Evolutionary conservation across 345 rosid species (phyloP).

Genomic region (Camelina neglecta): DNA sequence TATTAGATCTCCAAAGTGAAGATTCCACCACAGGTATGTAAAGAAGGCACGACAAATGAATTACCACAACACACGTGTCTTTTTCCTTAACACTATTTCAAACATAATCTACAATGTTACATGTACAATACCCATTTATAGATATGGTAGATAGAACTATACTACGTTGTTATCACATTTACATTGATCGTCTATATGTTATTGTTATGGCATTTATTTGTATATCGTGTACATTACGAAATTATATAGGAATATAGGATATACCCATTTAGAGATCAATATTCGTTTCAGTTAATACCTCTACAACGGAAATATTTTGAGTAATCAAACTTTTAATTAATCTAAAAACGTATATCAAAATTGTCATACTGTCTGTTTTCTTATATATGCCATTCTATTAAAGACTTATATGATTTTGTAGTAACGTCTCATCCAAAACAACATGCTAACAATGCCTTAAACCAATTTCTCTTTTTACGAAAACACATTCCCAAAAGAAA

Average conservation of each 20-base stretch:
- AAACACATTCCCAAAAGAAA: constrained; percentile 34
- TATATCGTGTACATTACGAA: not conserved
- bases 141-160: not conserved
- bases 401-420: not conserved
- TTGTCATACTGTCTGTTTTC: no score
- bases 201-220: not conserved
- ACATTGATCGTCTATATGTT: not conserved
- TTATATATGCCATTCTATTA: no score
- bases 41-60: not conserved
- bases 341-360: not conserved
- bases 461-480: constrained; percentile 13
- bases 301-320: not conserved
- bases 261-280: not conserved
- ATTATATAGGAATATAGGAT: not conserved
- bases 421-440: constrained; percentile 31
- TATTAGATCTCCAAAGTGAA: constrained; percentile 7
- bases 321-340: not conserved
- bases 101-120: not conserved
- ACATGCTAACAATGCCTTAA: constrained; percentile 28
- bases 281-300: not conserved
- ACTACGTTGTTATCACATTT: not conserved
- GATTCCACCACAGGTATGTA: not conserved
- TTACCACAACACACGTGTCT: constrained; percentile 23
- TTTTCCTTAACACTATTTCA: not conserved
- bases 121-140: not conserved